Base-by-base conservation (phyloP, 768 basidiomycete species). In the Tricholoma sp. region DNA sequence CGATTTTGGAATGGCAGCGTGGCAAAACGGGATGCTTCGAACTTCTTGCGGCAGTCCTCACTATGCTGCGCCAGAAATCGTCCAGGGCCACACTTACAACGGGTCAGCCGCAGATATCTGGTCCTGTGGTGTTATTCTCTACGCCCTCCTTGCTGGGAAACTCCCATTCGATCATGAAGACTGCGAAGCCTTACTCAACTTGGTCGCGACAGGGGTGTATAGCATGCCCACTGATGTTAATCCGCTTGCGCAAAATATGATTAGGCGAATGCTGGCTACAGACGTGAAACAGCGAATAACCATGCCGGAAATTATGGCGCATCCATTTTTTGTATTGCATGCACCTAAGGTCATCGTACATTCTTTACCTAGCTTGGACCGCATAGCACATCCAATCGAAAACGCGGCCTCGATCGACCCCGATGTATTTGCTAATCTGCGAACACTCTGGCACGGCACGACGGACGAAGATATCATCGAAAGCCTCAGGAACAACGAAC, bases 1-100 rank as follows among this genome's bases (percentile, higher is more conserved):
- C 2, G 95, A 98, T 72, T 95, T 97, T 68, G 94, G 95, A n/a
- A 94, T 97, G 91, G 94, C 94, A 3, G 89, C 90, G 32, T 94
- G 91, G 88, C 90, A 94, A 71, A 74, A 72, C 51, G 77, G 73
- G 11, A 76, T 79, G 39, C 78, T 97, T 51, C 81, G 81, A 64
- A 97, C 94, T 0, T 88, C 89, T 21, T 97, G 95, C 63, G 95
- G 95, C 29, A 93, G 90, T 63, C 94, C 94, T 55, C 95, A 97
- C 69, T 97, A 98, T 58, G 94, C 94, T 16, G 90, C 91, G 11
- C 94, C 95, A 0, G 95, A 98, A 73, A 86, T 98, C 56, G 83
- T 96, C 60, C 79, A 82, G 69, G 93, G 93, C 4, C 76, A 83
- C 46, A 81, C 85, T 4, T 98, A 98, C 70, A 82, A 93, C 64